Conservation (phyloP, 345 rosid genomes). For the Lumnitzera littorea region DNA sequence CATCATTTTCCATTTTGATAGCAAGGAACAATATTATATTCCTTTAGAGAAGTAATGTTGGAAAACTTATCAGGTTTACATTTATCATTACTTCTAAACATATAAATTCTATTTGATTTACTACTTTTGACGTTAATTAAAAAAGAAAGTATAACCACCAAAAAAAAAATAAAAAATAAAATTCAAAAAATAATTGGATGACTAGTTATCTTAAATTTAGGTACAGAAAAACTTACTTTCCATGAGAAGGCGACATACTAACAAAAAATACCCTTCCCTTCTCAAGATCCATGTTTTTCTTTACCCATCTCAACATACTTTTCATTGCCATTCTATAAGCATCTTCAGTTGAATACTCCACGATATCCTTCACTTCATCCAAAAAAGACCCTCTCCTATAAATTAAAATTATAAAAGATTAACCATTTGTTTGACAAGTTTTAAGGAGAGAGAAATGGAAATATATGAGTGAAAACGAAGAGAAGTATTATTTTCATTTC, state of each 20-base stretch:
- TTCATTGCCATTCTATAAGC: constrained; percentile 67
- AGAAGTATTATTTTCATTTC: no score
- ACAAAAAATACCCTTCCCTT: constrained; percentile 65
- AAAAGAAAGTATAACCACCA: not conserved
- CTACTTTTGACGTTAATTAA: not conserved
- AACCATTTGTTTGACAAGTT: no score
- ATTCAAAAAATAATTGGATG: not conserved
- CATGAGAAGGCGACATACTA: constrained; percentile 81
- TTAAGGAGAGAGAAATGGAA: no score
- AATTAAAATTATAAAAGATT: not conserved
- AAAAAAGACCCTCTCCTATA: constrained; percentile 71
- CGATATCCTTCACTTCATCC: constrained; percentile 46
- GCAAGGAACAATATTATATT: no score
- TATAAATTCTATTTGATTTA: no score
- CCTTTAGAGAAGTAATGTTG: no score
- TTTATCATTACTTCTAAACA: no score
- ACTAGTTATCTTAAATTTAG: no score
- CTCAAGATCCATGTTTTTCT: constrained; percentile 44
- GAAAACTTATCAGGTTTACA: no score
- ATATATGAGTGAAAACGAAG: no score
- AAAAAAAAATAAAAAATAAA: not conserved
- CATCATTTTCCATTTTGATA: no score
- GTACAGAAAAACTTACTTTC: constrained; percentile 32
- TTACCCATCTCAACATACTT: constrained; percentile 79
- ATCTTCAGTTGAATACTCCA: constrained; percentile 53